These are phyloP conservation scores for Polyporus tsugae DNA, from an alignment of 1,284 basidiomycete species.

Conservation along the genomic window DNA sequence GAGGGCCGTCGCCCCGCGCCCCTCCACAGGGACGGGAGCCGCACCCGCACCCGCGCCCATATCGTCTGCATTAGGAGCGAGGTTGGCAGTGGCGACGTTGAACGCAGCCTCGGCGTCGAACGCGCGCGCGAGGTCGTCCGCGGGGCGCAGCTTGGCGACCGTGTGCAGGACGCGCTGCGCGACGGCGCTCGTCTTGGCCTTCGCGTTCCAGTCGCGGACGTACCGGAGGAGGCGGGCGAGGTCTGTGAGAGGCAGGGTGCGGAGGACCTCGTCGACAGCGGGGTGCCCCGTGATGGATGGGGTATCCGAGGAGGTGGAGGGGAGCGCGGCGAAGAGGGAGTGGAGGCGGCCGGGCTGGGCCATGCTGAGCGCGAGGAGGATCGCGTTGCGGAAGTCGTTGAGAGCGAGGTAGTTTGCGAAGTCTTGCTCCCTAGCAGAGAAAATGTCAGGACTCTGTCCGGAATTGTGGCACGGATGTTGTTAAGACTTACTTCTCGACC, in stretches of 20 bases:
- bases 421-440: conserved; percentile 84
- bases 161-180: conserved; percentile 90
- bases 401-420: conserved; percentile 90
- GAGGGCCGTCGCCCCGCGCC: conserved; percentile 53
- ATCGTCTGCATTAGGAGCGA: conserved; percentile 44
- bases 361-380: conserved; percentile 91
- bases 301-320: conserved; percentile 21
- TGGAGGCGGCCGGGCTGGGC: conserved; percentile 92
- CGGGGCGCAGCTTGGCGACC: conserved; percentile 77
- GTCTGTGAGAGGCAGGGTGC: conserved; percentile 74
- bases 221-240: conserved; percentile 86
- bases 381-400: conserved; percentile 92
- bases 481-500: conserved; percentile 75
- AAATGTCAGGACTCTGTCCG: conserved; percentile 10
- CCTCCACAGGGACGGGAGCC: conserved; percentile 17
- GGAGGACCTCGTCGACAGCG: conserved; percentile 85
- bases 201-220: conserved; percentile 94
- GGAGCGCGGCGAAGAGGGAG: conserved; percentile 79
- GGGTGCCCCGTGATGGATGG: conserved; percentile 67
- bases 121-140: conserved; percentile 78
- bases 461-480: conserved; percentile 8
- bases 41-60: conserved; percentile 33
- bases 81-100: conserved; percentile 24
- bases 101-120: conserved; percentile 53
- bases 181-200: conserved; percentile 83